These are phyloP conservation scores for Ceratocystis ficicola DNA, from an alignment of 2,329 filamentous ascomycete genomes.

Conservation along the genomic window DNA sequence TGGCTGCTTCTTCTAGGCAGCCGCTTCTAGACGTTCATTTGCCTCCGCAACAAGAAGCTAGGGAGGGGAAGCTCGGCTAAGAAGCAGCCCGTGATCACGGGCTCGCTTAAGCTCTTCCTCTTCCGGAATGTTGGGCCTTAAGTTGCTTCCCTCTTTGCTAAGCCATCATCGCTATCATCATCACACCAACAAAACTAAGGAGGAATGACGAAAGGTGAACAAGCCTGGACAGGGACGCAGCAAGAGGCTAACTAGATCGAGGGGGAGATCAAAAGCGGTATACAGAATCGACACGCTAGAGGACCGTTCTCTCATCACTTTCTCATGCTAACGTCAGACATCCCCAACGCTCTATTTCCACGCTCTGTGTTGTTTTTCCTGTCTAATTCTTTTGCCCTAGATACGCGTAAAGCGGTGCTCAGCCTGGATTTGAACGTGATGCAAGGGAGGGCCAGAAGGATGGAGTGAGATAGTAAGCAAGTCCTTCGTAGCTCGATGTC, in stretches of 20 bases:
- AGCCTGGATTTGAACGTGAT: background rate
- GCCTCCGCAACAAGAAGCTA: background rate
- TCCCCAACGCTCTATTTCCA: too few relatives aligned
- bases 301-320: background rate
- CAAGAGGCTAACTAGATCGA: background rate
- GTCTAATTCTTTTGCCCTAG: background rate
- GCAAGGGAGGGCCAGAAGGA: background rate
- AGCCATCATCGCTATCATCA: background rate
- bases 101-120: background rate
- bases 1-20: constrained; percentile 3
- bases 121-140: background rate
- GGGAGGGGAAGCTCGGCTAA: background rate
- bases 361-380: background rate
- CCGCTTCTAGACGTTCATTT: background rate
- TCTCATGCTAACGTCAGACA: too few relatives aligned
- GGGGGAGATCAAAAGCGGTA: background rate
- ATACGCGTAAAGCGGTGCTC: background rate
- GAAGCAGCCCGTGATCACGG: background rate
- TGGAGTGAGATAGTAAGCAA: background rate
- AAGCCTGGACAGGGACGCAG: background rate
- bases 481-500: too few relatives aligned
- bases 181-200: background rate
- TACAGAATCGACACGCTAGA: background rate
- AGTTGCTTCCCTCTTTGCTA: background rate
- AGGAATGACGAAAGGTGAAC: background rate